Evolutionary conservation across 2,329 filamentous ascomycete genomes (phyloP).

Genomic region (Ophiocordyceps camponoti-leonardi): DNA sequence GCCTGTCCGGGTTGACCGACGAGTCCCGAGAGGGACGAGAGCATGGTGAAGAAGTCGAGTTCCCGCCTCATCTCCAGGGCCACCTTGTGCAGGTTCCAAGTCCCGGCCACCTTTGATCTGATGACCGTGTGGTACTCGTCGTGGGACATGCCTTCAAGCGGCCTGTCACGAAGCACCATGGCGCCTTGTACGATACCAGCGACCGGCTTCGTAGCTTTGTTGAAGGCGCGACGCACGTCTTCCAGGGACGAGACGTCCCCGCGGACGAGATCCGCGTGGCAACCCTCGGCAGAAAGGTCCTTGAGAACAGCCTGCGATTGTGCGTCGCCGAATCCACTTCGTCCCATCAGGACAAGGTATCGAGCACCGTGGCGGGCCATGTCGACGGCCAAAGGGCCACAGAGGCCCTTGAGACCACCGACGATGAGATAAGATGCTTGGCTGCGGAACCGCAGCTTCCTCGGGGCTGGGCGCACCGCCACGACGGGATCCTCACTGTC

Average conservation of each 20-base stretch:
- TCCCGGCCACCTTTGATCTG: neutral
- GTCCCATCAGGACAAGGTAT: neutral
- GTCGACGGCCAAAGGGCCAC: neutral
- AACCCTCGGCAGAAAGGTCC: neutral
- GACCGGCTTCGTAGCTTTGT: neutral
- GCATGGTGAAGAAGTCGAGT: neutral
- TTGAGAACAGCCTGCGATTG: neutral
- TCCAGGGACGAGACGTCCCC: neutral
- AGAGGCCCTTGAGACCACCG: neutral
- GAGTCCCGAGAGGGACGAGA: neutral
- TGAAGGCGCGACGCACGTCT: neutral
- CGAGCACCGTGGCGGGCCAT: slow-evolving; percentile 4
- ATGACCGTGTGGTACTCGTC: neutral
- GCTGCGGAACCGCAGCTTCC: neutral
- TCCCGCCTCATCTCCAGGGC: neutral
- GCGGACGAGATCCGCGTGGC: neutral
- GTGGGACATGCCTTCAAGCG: neutral
- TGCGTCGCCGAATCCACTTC: neutral
- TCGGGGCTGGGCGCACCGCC: neutral
- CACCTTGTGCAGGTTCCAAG: neutral
- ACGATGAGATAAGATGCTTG: neutral
- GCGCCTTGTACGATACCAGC: neutral
- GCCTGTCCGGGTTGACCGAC: neutral
- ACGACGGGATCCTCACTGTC: neutral
- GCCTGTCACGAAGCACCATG: neutral